A percentile compares a stretch with the other conserved stretches of the same genome.
These are phyloP conservation scores for Candida neerlandica DNA, from an alignment of 1,139 yeast genomes.

Conservation along the genomic window DNA sequence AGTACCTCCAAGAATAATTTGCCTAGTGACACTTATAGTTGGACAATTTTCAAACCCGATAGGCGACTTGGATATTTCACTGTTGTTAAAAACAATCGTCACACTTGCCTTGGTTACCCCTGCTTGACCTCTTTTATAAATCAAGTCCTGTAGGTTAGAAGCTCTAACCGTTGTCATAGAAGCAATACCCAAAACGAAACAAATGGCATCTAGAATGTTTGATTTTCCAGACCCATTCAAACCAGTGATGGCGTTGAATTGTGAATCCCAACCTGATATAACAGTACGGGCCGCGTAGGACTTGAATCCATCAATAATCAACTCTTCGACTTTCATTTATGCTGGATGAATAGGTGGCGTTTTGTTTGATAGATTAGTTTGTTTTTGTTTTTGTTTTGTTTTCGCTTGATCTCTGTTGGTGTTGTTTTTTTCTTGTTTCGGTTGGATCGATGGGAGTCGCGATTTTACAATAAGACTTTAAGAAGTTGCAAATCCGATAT, in stretches of 20 bases:
- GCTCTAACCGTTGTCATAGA: constrained; percentile 95
- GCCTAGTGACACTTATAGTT: constrained; percentile 90
- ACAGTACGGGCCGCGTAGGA: constrained; percentile 97
- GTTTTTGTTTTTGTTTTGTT: constrained; percentile 3
- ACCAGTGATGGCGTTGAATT: constrained; percentile 97
- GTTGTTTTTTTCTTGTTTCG: not conserved
- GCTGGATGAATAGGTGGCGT: not conserved
- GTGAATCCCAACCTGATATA: constrained; percentile 92
- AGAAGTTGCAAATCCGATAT: not conserved
- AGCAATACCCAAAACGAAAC: constrained; percentile 97
- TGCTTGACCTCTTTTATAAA: constrained; percentile 96
- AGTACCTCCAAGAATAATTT: constrained; percentile 86
- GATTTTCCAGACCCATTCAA: constrained; percentile 97
- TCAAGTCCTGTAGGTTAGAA: constrained; percentile 86
- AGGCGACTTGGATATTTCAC: constrained; percentile 75
- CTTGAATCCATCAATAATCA: constrained; percentile 96
- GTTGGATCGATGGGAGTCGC: not conserved
- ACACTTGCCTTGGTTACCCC: constrained; percentile 98
- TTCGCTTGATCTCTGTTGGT: not conserved
- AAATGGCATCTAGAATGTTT: constrained; percentile 91
- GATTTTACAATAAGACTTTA: not conserved
- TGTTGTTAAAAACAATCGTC: constrained; percentile 89
- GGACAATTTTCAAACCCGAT: constrained; percentile 82
- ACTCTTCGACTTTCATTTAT: constrained; percentile 87
- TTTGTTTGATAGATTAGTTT: not conserved